Evolutionary conservation across 2,329 filamentous ascomycete species (phyloP).

Genomic region (Botrytis squamosa): DNA sequence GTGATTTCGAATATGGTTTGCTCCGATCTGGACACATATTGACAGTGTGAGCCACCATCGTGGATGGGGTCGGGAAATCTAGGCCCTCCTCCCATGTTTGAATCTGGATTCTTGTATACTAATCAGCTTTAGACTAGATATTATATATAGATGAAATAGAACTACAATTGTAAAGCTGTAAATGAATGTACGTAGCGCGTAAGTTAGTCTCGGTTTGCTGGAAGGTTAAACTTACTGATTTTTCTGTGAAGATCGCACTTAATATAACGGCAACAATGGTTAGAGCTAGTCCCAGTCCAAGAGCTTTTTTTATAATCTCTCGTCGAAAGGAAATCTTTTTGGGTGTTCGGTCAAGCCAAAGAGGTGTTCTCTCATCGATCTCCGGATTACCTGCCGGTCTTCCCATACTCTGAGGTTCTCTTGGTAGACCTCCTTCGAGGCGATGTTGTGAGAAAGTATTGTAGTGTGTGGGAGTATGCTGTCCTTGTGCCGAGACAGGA

Average conservation of each 20-base stretch:
- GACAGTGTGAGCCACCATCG: conserved; percentile 29
- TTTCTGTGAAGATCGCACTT: not conserved
- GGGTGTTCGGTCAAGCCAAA: conserved; percentile 24
- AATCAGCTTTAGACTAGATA: not conserved
- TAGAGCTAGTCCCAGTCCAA: conserved; percentile 30
- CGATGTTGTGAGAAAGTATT: conserved; percentile 33
- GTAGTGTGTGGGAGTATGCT: conserved; percentile 25
- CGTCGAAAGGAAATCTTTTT: conserved; percentile 18
- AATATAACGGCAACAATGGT: conserved; percentile 7
- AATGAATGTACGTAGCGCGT: not conserved
- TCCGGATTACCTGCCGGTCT: conserved; percentile 25
- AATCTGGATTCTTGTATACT: not conserved
- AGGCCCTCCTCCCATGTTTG: conserved; percentile 10
- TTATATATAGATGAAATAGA: not conserved
- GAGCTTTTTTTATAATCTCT: conserved; percentile 22
- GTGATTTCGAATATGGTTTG: conserved; percentile 30
- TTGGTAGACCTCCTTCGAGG: conserved; percentile 29
- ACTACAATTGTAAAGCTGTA: too few species aligned
- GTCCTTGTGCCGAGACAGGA: conserved; percentile 9
- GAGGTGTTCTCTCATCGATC: conserved; percentile 30
- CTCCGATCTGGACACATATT: conserved; percentile 26
- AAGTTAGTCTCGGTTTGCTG: not conserved
- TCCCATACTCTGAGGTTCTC: conserved; percentile 37
- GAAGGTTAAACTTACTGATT: not conserved
- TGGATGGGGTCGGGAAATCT: conserved; percentile 21